These are phyloP conservation scores for Tricholoma sp. DNA, from an alignment of 768 basidiomycete genomes.

Conservation along the genomic window DNA sequence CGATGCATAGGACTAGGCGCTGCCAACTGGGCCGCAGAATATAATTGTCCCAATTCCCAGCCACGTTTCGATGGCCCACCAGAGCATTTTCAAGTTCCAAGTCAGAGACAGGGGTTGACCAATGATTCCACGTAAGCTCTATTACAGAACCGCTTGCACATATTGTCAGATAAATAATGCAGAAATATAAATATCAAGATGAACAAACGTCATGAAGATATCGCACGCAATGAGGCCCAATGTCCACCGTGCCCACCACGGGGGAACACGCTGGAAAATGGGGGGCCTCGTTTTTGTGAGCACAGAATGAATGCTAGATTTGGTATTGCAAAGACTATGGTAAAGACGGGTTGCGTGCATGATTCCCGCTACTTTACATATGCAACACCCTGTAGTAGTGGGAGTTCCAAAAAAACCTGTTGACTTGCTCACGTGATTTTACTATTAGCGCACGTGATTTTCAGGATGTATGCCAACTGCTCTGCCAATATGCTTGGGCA, in stretches of 20 bases:
- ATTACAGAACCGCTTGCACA: conserved; percentile 23
- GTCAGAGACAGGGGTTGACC: conserved; percentile 22
- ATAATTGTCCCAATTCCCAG: conserved; percentile 12
- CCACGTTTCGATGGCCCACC: conserved; percentile 7
- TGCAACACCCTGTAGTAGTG: no score
- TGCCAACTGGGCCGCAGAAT: conserved; percentile 30
- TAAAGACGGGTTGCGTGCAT: conserved; percentile 11
- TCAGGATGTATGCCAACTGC: no score
- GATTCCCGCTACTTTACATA: no score
- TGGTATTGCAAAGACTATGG: conserved; percentile 6
- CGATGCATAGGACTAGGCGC: conserved; percentile 23
- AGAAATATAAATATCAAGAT: background rate
- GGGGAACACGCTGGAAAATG: conserved; percentile 24
- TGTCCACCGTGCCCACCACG: conserved; percentile 29
- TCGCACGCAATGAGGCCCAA: conserved; percentile 25
- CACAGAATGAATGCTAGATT: conserved; percentile 1
- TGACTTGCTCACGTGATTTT: no score
- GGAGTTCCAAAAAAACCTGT: no score
- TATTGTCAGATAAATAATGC: background rate
- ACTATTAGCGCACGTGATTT: no score
- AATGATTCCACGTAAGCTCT: conserved; percentile 31
- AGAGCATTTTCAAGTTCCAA: conserved; percentile 18
- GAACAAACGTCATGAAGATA: conserved; percentile 27
- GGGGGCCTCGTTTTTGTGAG: conserved; percentile 12
- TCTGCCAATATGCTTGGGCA: no score